These are phyloP conservation scores for Mortierella polycephala DNA, from an alignment of 371 early-diverging fungal species.

Conservation along the genomic window DNA sequence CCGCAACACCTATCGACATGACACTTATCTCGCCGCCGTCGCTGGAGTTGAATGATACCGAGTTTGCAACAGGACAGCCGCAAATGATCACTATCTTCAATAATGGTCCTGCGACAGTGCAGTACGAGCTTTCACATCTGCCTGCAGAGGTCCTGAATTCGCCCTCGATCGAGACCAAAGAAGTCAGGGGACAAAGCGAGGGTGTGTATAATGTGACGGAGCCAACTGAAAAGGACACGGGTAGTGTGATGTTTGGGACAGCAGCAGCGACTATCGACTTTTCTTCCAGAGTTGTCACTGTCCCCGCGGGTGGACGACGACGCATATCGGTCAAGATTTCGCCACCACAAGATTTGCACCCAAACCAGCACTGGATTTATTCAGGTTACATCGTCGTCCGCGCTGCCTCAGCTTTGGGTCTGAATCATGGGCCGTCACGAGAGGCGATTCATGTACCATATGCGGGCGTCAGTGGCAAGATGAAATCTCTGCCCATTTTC, in stretches of 20 bases:
- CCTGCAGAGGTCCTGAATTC: slow-evolving; percentile 35
- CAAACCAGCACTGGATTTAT: slow-evolving; percentile 39
- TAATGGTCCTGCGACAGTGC: slow-evolving; percentile 8
- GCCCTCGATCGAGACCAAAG: slow-evolving; percentile 27
- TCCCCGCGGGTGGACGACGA: slow-evolving; percentile 20
- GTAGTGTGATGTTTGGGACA: slow-evolving; percentile 11
- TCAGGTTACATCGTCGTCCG: slow-evolving; percentile 46
- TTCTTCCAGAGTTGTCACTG: neutral
- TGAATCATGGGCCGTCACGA: neutral
- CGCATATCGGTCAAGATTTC: slow-evolving; percentile 17
- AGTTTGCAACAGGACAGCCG: neutral
- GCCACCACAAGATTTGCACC: slow-evolving; percentile 10
- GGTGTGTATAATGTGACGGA: slow-evolving; percentile 12
- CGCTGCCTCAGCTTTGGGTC: neutral
- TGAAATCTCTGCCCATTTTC: slow-evolving; percentile 41
- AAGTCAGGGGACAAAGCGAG: slow-evolving; percentile 14
- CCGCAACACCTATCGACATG: slow-evolving; percentile 5
- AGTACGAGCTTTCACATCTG: slow-evolving; percentile 30
- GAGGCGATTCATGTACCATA: slow-evolving; percentile 40
- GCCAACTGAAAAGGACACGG: slow-evolving; percentile 1
- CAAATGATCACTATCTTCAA: slow-evolving; percentile 33
- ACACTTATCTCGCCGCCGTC: slow-evolving; percentile 25
- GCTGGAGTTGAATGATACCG: slow-evolving; percentile 41
- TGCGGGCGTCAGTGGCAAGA: slow-evolving; percentile 37
- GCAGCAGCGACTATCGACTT: slow-evolving; percentile 15